These are phyloP conservation scores for Diutina ranongensis DNA, from an alignment of 1,139 yeast species.

Conservation along the genomic window DNA sequence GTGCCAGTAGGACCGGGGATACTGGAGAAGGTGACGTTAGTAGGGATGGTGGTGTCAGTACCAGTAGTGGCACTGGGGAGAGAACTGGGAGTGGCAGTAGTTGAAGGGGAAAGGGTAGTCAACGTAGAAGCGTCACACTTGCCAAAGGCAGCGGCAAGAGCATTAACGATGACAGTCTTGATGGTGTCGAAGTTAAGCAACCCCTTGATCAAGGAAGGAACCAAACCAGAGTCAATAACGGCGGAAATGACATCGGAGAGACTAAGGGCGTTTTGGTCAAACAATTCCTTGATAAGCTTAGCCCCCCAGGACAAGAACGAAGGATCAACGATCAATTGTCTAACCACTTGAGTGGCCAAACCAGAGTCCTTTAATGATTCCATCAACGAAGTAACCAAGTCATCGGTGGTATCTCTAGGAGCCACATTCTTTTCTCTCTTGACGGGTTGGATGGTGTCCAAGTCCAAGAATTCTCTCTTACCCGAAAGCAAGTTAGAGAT, in stretches of 20 bases:
- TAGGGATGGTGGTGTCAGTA: background rate
- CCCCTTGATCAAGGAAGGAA: constrained; percentile 24
- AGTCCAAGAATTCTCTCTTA: background rate
- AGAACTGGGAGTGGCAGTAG: background rate
- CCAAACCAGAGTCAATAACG: constrained; percentile 25
- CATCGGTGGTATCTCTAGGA: constrained; percentile 18
- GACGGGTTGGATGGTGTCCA: constrained; percentile 8
- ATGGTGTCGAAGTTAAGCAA: constrained; percentile 25
- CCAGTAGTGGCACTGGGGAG: background rate
- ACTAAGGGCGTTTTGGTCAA: constrained; percentile 21
- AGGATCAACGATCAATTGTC: constrained; percentile 28
- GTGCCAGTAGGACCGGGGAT: background rate
- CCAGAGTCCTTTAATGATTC: constrained; percentile 32
- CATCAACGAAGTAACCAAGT: constrained; percentile 24
- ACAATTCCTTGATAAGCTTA: constrained; percentile 21
- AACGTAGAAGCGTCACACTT: constrained; percentile 14
- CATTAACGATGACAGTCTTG: constrained; percentile 26
- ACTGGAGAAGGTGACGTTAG: background rate
- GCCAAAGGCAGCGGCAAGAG: constrained; percentile 34
- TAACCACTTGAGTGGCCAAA: constrained; percentile 30
- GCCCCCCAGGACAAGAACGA: constrained; percentile 27
- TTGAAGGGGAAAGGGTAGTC: background rate
- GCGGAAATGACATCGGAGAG: constrained; percentile 21
- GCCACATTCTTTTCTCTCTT: constrained; percentile 11
- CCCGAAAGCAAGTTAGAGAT: constrained; percentile 18